phyloP scores from a whole-genome alignment of 352 stramenopile genomes.

The Blastocystis hominis region DNA sequence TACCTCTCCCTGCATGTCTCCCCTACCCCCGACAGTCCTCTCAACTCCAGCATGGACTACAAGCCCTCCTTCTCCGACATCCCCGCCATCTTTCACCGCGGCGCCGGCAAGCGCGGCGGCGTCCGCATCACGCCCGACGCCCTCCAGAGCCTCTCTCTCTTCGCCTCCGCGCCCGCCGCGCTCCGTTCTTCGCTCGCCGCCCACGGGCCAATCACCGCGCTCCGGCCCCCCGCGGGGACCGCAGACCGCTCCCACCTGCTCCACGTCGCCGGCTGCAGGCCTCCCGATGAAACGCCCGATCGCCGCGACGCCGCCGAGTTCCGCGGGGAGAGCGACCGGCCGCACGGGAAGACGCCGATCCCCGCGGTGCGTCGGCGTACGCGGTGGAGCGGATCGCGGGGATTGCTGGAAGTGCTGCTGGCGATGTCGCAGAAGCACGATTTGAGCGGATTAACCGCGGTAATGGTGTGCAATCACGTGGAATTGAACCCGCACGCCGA shows the following conservation, averaged over 20 bases:
- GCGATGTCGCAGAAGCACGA: neutral
- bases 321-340: neutral
- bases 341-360: neutral
- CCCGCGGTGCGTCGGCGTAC: neutral
- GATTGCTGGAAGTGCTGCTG: constrained; percentile 1
- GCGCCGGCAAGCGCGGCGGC: neutral
- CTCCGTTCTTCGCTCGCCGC: neutral
- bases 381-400: neutral
- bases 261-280: neutral
- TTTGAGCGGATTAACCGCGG: neutral
- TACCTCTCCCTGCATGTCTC: neutral
- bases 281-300: neutral
- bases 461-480: neutral
- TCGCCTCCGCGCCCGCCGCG: neutral
- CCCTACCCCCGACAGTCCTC: constrained; percentile 26
- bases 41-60: constrained; percentile 38
- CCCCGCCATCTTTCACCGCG: constrained; percentile 21
- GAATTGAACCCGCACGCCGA: constrained; percentile 31
- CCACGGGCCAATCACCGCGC: neutral
- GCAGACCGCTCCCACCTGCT: neutral
- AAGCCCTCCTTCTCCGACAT: neutral
- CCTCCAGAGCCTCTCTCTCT: neutral
- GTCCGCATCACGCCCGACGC: neutral
- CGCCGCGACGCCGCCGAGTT: neutral
- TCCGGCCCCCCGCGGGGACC: no score